Conservation (phyloP, 2,329 filamentous ascomycete species). For the Fusarium dlaminii region DNA sequence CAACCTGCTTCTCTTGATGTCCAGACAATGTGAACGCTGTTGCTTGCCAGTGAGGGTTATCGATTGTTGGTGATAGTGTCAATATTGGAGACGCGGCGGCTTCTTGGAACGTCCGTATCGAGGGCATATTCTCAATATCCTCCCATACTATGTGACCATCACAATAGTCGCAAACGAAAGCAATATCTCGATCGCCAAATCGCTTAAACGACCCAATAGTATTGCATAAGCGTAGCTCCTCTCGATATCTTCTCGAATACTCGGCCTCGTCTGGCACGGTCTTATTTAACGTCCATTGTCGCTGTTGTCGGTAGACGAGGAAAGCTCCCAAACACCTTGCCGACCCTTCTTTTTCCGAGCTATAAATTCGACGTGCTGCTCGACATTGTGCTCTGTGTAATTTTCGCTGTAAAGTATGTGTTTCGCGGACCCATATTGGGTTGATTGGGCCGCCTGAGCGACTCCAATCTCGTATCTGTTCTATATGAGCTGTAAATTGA, state of each 20-base stretch:
- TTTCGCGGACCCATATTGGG: conserved; percentile 65
- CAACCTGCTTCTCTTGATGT: conserved; percentile 58
- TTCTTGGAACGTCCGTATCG: conserved; percentile 50
- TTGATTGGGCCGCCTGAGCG: conserved; percentile 64
- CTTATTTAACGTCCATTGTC: conserved; percentile 45
- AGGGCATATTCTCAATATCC: conserved; percentile 63
- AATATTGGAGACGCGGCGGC: conserved; percentile 35
- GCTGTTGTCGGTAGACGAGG: conserved; percentile 61
- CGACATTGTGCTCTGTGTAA: conserved; percentile 68
- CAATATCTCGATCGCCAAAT: conserved; percentile 63
- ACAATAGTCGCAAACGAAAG: conserved; percentile 70
- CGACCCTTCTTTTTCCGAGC: conserved; percentile 58
- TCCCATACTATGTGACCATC: conserved; percentile 69
- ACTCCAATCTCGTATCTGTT: conserved; percentile 64
- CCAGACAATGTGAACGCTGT: conserved; percentile 53
- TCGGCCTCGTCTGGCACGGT: conserved; percentile 44
- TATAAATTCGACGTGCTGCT: conserved; percentile 65
- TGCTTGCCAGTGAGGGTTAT: conserved; percentile 62
- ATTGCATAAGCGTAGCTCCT: conserved; percentile 63
- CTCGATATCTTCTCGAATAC: conserved; percentile 52
- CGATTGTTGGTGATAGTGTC: conserved; percentile 39
- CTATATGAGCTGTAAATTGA: conserved; percentile 58
- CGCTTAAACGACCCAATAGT: conserved; percentile 64
- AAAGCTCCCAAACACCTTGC: conserved; percentile 66
- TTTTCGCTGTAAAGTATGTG: conserved; percentile 57